Base-by-base conservation (phyloP, 2,329 filamentous ascomycete genomes). In the Neonectria faginata region DNA sequence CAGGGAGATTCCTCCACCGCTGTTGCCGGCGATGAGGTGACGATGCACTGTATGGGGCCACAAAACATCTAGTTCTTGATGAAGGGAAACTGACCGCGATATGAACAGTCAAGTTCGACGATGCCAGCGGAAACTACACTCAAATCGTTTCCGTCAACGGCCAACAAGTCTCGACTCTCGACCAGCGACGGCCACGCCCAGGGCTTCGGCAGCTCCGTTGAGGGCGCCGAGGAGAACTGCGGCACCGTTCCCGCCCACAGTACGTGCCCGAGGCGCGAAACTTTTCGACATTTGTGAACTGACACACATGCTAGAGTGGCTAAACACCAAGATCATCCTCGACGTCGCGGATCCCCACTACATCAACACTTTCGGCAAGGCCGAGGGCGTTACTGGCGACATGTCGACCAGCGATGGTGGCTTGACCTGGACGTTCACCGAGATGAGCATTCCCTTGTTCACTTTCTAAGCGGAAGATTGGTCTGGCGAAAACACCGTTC, bases 191-290 rank as follows among this genome's bases (percentile, higher is more conserved):
- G 77, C 25, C 69, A 80, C 8, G 81, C 81, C 3, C 68, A 78
- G 73, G 80, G 81, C 67, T 83, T 80, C 76, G 81, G 80, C 2
- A 80, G 77, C 42, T 76, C 81, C 0, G 78, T 83, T 18, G 87
- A 91, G 75, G 88, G 88, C 77, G 92, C 89, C 59, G 90, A 89
- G 76, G 91, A 94, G 79, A 90, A 92, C 82, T 94, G 92, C 83
- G 92, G 92, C 69, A 73, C 67, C 2, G 58, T 75, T 20, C 56
- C 56, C 31, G 70, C 70, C 42, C 68, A 72, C 25, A 59, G 70
- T 72, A 66, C 59, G 70, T 54, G 14, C 3, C 3, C 2, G 0
- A 3, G 3, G 14, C 14, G 5, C 2, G 1, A 14, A 3, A 0
- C 9, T 1, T 3, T 1, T 4, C 3, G 0, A 11, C 0, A 9